Evolutionary conservation across 1,139 yeast genomes (phyloP).

Genomic region (Magnusiomyces tetraspermus): DNA sequence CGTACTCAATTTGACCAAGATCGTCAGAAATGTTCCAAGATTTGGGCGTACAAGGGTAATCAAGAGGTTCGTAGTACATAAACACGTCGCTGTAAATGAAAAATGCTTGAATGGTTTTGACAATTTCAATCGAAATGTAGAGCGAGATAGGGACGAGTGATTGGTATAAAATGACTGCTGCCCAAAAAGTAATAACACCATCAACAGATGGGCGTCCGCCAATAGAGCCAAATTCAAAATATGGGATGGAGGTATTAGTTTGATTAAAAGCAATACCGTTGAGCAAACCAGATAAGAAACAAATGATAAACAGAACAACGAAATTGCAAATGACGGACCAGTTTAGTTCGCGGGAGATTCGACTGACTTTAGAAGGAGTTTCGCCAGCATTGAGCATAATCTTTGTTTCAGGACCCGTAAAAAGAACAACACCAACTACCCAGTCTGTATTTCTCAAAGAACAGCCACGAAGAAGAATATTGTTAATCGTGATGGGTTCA

Average conservation of each 20-base stretch:
- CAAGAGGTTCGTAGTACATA: constrained; percentile 77
- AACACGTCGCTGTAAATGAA: constrained; percentile 82
- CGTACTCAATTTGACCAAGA: constrained; percentile 90
- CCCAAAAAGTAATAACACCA: constrained; percentile 81
- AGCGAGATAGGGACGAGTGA: constrained; percentile 90
- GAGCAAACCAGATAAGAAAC: constrained; percentile 72
- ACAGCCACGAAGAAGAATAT: constrained; percentile 80
- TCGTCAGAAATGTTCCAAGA: constrained; percentile 97
- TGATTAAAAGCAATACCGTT: constrained; percentile 61
- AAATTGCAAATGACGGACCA: constrained; percentile 74
- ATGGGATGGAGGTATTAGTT: constrained; percentile 47
- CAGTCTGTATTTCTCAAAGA: constrained; percentile 78
- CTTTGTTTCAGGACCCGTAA: constrained; percentile 86
- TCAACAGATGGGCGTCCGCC: constrained; percentile 62
- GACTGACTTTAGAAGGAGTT: constrained; percentile 82
- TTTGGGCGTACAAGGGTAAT: constrained; percentile 93
- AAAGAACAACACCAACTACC: constrained; percentile 82
- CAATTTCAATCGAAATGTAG: constrained; percentile 88
- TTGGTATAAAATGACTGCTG: constrained; percentile 80
- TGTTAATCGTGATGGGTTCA: constrained; percentile 67
- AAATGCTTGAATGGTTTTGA: constrained; percentile 87
- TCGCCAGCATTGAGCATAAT: constrained; percentile 89
- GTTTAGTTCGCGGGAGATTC: constrained; percentile 76
- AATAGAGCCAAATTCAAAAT: constrained; percentile 61
- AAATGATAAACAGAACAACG: constrained; percentile 58